phyloP scores from a whole-genome alignment of 177 flowering plant genomes.

The Vitis hybrid region DNA sequence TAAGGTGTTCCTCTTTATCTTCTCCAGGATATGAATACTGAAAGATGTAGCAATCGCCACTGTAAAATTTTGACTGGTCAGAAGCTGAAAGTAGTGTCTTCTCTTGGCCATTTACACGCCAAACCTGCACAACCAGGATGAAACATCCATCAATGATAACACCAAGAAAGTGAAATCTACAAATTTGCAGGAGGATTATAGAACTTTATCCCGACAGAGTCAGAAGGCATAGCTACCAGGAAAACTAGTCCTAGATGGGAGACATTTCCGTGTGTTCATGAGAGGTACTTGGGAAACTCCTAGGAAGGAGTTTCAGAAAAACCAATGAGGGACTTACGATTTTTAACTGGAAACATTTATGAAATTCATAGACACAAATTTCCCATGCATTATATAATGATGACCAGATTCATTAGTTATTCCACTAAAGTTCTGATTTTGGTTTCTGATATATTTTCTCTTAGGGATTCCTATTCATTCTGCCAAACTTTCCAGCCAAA shows the following conservation, averaged over 20 bases:
- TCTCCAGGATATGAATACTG: slow-evolving; percentile 88
- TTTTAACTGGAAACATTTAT: no score
- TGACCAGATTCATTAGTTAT: background rate
- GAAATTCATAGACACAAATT: background rate
- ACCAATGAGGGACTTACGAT: no score
- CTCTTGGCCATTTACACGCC: slow-evolving; percentile 84
- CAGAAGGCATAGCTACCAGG: background rate
- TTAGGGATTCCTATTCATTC: background rate
- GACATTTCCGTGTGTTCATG: background rate
- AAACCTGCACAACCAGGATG: slow-evolving; percentile 59
- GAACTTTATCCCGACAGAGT: background rate
- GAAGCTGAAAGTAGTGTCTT: slow-evolving; percentile 62
- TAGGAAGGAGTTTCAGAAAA: background rate
- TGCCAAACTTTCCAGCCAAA: background rate
- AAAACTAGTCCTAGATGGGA: background rate
- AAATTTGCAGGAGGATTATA: background rate
- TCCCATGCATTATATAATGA: background rate
- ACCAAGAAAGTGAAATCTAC: slow-evolving; percentile 3
- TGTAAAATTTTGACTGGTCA: slow-evolving; percentile 81
- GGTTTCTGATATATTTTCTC: background rate
- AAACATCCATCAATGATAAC: slow-evolving; percentile 14
- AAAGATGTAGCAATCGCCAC: slow-evolving; percentile 92
- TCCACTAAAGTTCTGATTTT: background rate
- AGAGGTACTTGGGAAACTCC: background rate
- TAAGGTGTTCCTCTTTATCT: slow-evolving; percentile 76